Evolutionary conservation across 345 rosid species (phyloP).

Genomic region (Triadica sebifera): DNA sequence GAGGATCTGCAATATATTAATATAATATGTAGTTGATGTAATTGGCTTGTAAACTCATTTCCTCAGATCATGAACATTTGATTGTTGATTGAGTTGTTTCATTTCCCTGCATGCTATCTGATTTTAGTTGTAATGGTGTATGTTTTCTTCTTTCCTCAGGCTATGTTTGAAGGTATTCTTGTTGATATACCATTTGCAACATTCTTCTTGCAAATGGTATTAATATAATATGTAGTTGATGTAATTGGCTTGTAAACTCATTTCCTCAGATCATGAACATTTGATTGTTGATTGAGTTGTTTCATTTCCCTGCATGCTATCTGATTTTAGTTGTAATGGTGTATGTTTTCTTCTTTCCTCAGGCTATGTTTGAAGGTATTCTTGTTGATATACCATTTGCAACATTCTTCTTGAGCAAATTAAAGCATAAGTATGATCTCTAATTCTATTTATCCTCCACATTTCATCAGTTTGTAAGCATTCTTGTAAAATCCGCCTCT

Average conservation of each 20-base stretch:
- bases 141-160: constrained; percentile 49
- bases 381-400: constrained; percentile 98
- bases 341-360: constrained; percentile 29
- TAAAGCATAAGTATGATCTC: constrained; percentile 77
- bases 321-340: constrained; percentile 2
- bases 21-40: background rate
- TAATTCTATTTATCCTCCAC: constrained; percentile 3
- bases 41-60: background rate
- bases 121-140: background rate
- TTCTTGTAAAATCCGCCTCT: background rate
- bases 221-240: background rate
- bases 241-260: background rate
- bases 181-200: constrained; percentile 99
- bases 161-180: constrained; percentile 98
- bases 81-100: background rate
- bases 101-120: background rate
- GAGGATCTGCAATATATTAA: background rate
- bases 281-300: background rate
- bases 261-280: background rate
- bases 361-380: constrained; percentile 99
- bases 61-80: background rate
- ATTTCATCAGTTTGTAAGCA: background rate
- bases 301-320: background rate
- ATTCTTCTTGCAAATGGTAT: constrained; percentile 79
- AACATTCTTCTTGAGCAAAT: constrained; percentile 97